Base-by-base conservation (phyloP, 176 grass and related monocot species). In the Dendrocalamus sinicus region DNA sequence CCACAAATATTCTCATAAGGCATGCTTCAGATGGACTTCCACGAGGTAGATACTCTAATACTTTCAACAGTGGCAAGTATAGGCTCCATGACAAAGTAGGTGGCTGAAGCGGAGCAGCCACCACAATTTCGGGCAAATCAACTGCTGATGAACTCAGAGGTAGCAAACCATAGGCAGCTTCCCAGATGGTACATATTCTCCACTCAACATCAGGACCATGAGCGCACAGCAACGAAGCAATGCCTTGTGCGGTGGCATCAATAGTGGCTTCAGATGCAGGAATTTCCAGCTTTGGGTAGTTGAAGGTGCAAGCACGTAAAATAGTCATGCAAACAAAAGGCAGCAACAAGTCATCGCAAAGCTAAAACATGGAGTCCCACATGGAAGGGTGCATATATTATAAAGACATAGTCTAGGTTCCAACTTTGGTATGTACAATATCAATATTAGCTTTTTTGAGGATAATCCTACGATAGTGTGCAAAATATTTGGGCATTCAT, bases 181-280 rank as follows among this genome's bases (percentile, higher is more conserved):
- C 96, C 96, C 96, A 99, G 53, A 99, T 99, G 40, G 96, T 94
- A 84, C 96, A 99, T 79, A 99, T 99, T 96, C 96, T 90, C 96
- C 96, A 99, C 68, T 99, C 96, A 86, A 99, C 96, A 84, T 99
- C 96, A 70, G 96, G 93, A 40, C 96, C 96, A 88, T 99, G 96
- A 80, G 96, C 94, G 19, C 96, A 96, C 22, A 99, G 73, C 93
- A 99, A 63, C 3, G 96, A 99, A 85, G 96, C 96, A 86, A 99
- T 99, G 70, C 96, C 96, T 94, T 99, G 96, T 70, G 96, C 96
- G 7, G 96, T 99, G 23, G 96, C 94, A 78, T 99, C 96, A 67
- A 96, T 94, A 81, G 96, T 94, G 73, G 94, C 89, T 88, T 96
- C 92, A 83, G 92, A 96, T 84, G 90, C 82, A 87, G 96, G 89